Base-by-base conservation (phyloP, 352 stramenopile species). In the Globisporangium megalacanthum region DNA sequence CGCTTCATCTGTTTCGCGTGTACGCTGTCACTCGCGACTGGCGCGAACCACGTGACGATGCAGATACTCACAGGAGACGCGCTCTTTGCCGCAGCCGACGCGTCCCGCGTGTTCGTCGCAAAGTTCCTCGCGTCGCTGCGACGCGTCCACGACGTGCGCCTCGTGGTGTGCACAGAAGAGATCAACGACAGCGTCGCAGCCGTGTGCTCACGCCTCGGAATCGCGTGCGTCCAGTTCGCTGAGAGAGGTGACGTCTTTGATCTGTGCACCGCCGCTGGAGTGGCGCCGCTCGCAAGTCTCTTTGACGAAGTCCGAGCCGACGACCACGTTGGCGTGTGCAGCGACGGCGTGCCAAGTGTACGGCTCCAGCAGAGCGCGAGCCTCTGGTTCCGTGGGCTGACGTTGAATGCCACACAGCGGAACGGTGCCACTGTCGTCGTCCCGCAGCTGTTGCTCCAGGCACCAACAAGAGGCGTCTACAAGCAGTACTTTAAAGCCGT, bases 401-500 rank as follows among this genome's bases (percentile, higher is more conserved):
- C 3, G 42, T 11, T 5, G n/a, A 8, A 17, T 20, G 8, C 42
- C 3, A 11, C 17, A 9, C 42, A 25, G 4, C 42, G n/a, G 41
- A 47, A 9, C 2, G 41, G 8, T 2, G 17, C 15, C 39, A 56
- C 45, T 58, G 6, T 17, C 6, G 17, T 61, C 31, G 64, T 86
- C 14, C 77, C 75, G 11, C 83, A 90, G 47, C 59, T 90, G 4
- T 13, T 89, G 25, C 22, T 91, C n/a, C 60, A 78, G 35, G 79
- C 75, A 0, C 59, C 77, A 3, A 79, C 68, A 0, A 89, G 84
- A 63, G 75, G 68, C 0, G 64, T 89, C 4, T 88, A 81, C 61
- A 86, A 83, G 49, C 78, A 88, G 57, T 89, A 89, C 49, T 83
- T 76, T 33, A 70, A 65, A 1, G 66, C 70, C 0, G 60, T 89